Percentiles rank a stretch among this genome's conserved stretches.
Evolutionary conservation across 1,284 basidiomycete species (phyloP).

Genomic region (Inonotus hispidus): DNA sequence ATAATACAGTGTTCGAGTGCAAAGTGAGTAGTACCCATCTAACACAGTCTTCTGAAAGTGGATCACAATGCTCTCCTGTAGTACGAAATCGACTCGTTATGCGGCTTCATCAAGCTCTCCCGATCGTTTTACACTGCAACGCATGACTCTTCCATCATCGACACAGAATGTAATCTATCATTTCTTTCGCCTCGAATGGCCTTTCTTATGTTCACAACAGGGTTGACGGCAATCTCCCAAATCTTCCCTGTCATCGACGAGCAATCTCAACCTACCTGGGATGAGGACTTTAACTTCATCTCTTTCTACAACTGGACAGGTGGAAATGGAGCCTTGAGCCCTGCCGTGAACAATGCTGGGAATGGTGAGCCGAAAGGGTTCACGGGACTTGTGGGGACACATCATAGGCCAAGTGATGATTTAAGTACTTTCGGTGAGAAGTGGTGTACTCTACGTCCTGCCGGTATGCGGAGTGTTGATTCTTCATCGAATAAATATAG

Average conservation of each 20-base stretch:
- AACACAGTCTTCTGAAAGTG: not conserved
- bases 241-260: slow-evolving; percentile 72
- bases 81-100: slow-evolving; percentile 74
- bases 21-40: slow-evolving; percentile 39
- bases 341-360: slow-evolving; percentile 50
- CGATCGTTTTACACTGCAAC: slow-evolving; percentile 66
- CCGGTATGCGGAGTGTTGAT: not conserved
- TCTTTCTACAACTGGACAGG: slow-evolving; percentile 81
- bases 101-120: slow-evolving; percentile 72
- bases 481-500: slow-evolving; percentile 29
- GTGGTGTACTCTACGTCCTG: not conserved
- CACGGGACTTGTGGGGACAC: slow-evolving; percentile 54
- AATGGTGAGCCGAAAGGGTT: slow-evolving; percentile 25
- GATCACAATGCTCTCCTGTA: slow-evolving; percentile 23
- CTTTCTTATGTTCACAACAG: slow-evolving; percentile 32
- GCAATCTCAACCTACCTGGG: slow-evolving; percentile 69
- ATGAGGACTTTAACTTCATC: slow-evolving; percentile 62
- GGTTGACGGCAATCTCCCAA: slow-evolving; percentile 63
- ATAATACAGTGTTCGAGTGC: slow-evolving; percentile 71
- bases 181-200: no score
- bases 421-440: slow-evolving; percentile 56
- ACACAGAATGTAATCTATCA: slow-evolving; percentile 52
- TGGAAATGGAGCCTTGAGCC: slow-evolving; percentile 53
- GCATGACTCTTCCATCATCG: slow-evolving; percentile 65
- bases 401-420: slow-evolving; percentile 74